phyloP scores from a whole-genome alignment of 768 basidiomycete species.

The Pholiota conissans region DNA sequence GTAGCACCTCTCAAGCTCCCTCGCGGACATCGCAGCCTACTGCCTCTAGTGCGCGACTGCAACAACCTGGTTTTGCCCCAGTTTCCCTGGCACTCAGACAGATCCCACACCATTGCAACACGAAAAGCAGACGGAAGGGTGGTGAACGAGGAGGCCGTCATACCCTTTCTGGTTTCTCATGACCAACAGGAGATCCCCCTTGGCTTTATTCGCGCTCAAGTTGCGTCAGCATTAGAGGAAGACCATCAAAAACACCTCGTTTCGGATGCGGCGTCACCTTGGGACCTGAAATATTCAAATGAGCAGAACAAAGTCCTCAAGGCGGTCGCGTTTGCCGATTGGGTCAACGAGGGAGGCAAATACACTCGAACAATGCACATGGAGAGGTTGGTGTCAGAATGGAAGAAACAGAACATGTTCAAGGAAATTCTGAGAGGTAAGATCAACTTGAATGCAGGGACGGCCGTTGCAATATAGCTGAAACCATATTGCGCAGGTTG shows the following conservation, averaged over 20 bases:
- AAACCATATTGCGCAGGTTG: conserved; percentile 20
- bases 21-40: conserved; percentile 22
- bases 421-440: conserved; percentile 27
- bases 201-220: conserved; percentile 28
- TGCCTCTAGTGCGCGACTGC: conserved; percentile 26
- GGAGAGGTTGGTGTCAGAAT: conserved; percentile 29
- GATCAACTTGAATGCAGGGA: neutral
- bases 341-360: conserved; percentile 35
- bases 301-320: conserved; percentile 15
- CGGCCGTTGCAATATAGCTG: neutral
- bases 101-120: conserved; percentile 17
- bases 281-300: conserved; percentile 26
- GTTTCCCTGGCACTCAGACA: conserved; percentile 16
- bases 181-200: conserved; percentile 20
- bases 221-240: conserved; percentile 27
- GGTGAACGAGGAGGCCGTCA: conserved; percentile 23
- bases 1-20: conserved; percentile 22
- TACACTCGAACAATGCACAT: conserved; percentile 32
- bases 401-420: conserved; percentile 29
- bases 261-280: conserved; percentile 27
- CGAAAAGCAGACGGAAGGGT: conserved; percentile 20
- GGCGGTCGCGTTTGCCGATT: conserved; percentile 30
- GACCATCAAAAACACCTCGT: conserved; percentile 30
- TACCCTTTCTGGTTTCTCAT: conserved; percentile 28
- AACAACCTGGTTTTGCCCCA: conserved; percentile 28